Evolutionary conservation across 371 early-diverging fungal genomes (phyloP).

Genomic region (Mucor irregularis): DNA sequence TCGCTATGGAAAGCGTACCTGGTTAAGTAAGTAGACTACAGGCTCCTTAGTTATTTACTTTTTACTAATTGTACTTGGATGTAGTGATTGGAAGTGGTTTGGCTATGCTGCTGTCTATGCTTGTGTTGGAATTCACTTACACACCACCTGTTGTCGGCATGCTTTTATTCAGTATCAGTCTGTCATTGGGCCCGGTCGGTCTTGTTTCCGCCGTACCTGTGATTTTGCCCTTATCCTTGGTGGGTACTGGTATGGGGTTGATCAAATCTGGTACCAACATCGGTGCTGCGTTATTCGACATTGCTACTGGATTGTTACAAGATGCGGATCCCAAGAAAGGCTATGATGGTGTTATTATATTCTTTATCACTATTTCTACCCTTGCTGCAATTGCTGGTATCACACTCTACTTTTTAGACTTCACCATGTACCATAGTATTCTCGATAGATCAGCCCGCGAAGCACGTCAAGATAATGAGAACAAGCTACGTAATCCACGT

Average conservation of each 20-base stretch:
- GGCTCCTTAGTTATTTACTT: not conserved
- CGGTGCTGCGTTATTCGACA: conserved; percentile 67
- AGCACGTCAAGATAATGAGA: conserved; percentile 6
- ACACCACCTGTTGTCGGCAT: conserved; percentile 60
- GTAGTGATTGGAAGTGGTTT: conserved; percentile 55
- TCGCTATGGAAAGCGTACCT: conserved; percentile 60
- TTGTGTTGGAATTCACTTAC: conserved; percentile 55
- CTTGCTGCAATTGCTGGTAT: conserved; percentile 44
- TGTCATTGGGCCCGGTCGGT: conserved; percentile 69
- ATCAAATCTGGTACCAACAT: conserved; percentile 69
- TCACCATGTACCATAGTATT: conserved; percentile 38
- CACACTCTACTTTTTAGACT: conserved; percentile 39
- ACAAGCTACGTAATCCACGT: conserved; percentile 10
- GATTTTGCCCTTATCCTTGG: conserved; percentile 52
- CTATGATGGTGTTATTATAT: conserved; percentile 57
- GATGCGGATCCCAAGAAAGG: conserved; percentile 49
- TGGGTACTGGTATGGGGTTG: conserved; percentile 73
- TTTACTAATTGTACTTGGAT: not conserved
- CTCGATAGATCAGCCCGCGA: conserved; percentile 22
- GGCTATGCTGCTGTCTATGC: conserved; percentile 48
- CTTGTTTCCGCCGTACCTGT: conserved; percentile 69
- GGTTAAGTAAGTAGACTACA: conserved; percentile 45
- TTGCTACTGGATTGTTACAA: conserved; percentile 65
- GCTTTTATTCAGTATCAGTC: conserved; percentile 62
- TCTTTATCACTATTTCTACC: conserved; percentile 51